Evolutionary conservation across 1,139 yeast genomes (phyloP), one percentile per base, ranked within the genome.

Genomic region (Debaryomyces sp.): DNA sequence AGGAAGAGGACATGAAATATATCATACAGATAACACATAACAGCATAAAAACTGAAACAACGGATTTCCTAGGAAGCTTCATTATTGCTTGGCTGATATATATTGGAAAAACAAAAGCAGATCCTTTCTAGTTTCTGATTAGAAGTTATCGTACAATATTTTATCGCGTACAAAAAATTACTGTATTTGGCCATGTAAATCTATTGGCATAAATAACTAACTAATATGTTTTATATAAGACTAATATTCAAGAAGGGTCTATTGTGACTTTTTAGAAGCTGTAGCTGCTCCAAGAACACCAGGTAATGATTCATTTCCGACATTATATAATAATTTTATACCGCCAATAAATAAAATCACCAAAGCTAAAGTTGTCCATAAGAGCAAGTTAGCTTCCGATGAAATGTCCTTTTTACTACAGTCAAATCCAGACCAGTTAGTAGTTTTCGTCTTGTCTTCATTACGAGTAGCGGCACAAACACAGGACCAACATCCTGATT

Each of bases 371-470:
- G 78, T 67, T 3, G 89, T 76, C 90, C 92, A 86, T 55, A 86
- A 76, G 56, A 87, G 75, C 58, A 87, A 73, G 59, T 86, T 81
- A 53, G 87, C 84, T 63, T 82, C 82, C 1, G 80, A 75, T 39
- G 87, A 77, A 50, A 85, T 77, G 58, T 87, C 91, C 60, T 74
- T 76, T 74, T 86, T 85, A 56, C 79, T 73, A 66, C 94, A 87
- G 53, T 83, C 82, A 50, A 60, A 65, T 27, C 94, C 94, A 3
- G 84, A 78, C 89, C 90, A 87, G 52, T 70, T 67, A 40, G 85
- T 82, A 26, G 90, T 85, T 54, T 73, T 73, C 47, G 73, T 69
- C 33, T 66, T 67, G 42, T 71, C 68, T 55, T 72, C 64, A 62
- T 82, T 73, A 52, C 65, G 71, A 17, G 84, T 74, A 13, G 87